Base-by-base conservation (phyloP, 2,329 filamentous ascomycete genomes). In the Fragosphaeria purpurea region DNA sequence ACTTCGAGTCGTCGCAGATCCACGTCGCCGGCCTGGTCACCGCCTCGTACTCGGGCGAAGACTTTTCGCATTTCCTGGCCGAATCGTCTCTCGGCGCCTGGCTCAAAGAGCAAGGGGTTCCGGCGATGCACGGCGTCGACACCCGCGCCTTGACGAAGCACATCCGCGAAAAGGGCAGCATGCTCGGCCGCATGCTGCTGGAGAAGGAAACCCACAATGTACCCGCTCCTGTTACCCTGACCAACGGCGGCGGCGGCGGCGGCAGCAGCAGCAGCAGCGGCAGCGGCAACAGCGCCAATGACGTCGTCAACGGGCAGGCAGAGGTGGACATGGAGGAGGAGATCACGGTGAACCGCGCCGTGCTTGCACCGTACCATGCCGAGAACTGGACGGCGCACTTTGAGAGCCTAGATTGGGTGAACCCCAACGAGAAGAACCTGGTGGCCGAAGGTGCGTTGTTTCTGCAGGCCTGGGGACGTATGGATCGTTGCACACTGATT, bases 21-120 rank as follows among this genome's bases (percentile, higher is more conserved):
- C 93, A 98, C 71, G 85, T 97, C 63, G 86, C 91, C 45, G 93
- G 89, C 65, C 79, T 98, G 52, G 83, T 98, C 44, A 84, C 88
- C 46, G 88, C 91, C 51, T 88, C 88, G 7, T 97, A 98, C 70
- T 83, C 88, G 34, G 93, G 90, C 61, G 91, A 97, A 71, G 85
- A 95, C 63, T 98, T 85, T 72, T 97, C 91, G 12, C 93, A 98
- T 71, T 88, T 88, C 73, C 78, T 98, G 52, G 93, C 93, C 44
- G 76, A 80, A 57, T 96, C 90, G 44, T 97, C 91, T 4, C 75
- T 98, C 47, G 91, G 91, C 54, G 77, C 85, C 66, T 98, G 93
- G 93, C 78, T 98, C 62, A 95, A 96, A 74, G 89, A 97, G 70
- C 87, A 97, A 69, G 87, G 83, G 53, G 78, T 98, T 50, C 93